Conservation (phyloP, 176 grass and related monocot genomes). For the Carex kokanica region DNA sequence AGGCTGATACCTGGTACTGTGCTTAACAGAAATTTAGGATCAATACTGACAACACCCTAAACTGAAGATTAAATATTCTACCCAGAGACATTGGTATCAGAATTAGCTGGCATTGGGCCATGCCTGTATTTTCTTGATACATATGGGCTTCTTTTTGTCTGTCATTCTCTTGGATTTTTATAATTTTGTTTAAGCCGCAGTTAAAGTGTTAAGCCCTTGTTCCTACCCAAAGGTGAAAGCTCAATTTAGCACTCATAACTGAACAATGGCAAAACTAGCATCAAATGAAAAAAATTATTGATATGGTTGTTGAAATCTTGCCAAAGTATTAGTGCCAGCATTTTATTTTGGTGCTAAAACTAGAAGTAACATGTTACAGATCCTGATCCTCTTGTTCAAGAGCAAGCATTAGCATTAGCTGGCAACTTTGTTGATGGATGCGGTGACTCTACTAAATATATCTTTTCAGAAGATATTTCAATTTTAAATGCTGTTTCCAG, state of each 20-base stretch:
- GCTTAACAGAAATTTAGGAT: background rate
- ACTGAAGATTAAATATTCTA: background rate
- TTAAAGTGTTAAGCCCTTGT: background rate
- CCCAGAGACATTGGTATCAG: background rate
- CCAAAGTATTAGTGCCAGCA: background rate
- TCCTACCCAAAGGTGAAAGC: background rate
- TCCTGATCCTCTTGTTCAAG: conserved; percentile 82
- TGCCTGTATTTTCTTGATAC: background rate
- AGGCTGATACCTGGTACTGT: background rate
- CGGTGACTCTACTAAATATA: conserved; percentile 43
- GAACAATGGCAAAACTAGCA: background rate
- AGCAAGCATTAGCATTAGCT: conserved; percentile 77
- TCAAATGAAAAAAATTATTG: background rate
- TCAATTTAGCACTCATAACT: background rate
- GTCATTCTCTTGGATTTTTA: background rate
- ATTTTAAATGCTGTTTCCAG: conserved; percentile 72
- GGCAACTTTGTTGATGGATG: conserved; percentile 85
- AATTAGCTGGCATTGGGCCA: background rate
- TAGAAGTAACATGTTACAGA: conserved; percentile 46
- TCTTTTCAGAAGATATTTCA: conserved; percentile 59
- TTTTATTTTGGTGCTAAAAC: background rate
- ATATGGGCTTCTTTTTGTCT: background rate
- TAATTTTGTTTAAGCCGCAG: conserved; percentile 1
- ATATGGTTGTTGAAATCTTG: conserved; percentile 6
- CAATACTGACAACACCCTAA: background rate